phyloP scores from a whole-genome alignment of 441 rosid species.

The Syzygium malaccense region DNA sequence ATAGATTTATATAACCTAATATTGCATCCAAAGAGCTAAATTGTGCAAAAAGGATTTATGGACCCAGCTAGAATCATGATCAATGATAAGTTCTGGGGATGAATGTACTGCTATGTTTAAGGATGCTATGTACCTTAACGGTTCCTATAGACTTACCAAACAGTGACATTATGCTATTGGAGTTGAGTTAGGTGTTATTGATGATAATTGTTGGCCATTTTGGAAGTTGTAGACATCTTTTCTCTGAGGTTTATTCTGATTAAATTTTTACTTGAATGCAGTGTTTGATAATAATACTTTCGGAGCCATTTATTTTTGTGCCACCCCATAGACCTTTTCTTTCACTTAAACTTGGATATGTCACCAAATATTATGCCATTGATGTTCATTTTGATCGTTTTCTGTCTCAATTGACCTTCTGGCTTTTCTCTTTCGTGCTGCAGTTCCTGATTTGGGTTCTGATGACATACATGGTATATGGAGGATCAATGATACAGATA shows the following conservation, averaged over 20 bases:
- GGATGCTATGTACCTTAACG: background rate
- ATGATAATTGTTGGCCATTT: background rate
- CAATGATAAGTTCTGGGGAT: background rate
- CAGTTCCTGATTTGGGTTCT: conserved; percentile 57
- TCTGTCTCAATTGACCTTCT: background rate
- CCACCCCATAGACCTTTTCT: background rate
- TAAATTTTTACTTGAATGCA: background rate
- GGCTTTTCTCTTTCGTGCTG: conserved; percentile 5
- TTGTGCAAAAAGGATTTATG: background rate
- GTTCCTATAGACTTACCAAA: background rate
- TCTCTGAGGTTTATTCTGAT: background rate
- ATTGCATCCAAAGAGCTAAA: background rate
- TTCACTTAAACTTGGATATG: background rate
- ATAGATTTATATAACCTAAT: background rate
- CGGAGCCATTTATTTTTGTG: background rate
- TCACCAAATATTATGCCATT: background rate
- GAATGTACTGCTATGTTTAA: background rate
- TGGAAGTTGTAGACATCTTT: background rate
- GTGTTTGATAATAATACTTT: background rate
- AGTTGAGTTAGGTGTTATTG: no score
- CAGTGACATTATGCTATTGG: background rate
- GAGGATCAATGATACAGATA: conserved; percentile 79
- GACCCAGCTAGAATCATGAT: background rate
- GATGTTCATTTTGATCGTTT: background rate
- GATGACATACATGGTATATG: conserved; percentile 57